These are phyloP conservation scores for Penicillium fuscoglaucum DNA, from an alignment of 2,329 filamentous ascomycete genomes.

Conservation along the genomic window DNA sequence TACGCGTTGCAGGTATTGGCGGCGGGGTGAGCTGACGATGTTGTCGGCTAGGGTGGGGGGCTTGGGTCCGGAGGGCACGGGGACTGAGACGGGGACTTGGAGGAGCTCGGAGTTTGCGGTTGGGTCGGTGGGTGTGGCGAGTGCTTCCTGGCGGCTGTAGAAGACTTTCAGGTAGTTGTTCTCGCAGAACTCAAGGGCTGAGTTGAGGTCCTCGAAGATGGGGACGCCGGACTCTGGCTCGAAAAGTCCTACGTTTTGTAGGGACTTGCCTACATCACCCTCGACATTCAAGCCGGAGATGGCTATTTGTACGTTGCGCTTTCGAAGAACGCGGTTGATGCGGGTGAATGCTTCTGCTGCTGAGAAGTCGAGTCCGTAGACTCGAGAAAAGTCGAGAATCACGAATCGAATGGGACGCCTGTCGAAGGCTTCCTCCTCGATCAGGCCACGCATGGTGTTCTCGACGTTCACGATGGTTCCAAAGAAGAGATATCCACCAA, in stretches of 20 bases:
- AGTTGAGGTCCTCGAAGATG: constrained; percentile 87
- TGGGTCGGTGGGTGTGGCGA: constrained; percentile 24
- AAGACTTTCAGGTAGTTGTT: constrained; percentile 86
- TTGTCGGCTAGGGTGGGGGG: constrained; percentile 48
- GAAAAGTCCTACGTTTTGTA: constrained; percentile 81
- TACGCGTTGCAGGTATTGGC: constrained; percentile 72
- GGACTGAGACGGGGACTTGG: constrained; percentile 31
- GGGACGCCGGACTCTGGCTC: constrained; percentile 71
- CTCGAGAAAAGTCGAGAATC: constrained; percentile 82
- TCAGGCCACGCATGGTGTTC: constrained; percentile 75
- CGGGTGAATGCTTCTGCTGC: constrained; percentile 93
- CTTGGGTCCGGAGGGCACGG: constrained; percentile 15
- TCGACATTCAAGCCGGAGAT: constrained; percentile 79
- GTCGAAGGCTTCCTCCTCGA: constrained; percentile 78
- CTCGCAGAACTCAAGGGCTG: constrained; percentile 89
- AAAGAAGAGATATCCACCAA: constrained; percentile 96
- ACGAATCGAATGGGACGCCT: constrained; percentile 82
- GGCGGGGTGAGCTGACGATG: constrained; percentile 73
- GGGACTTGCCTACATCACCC: constrained; percentile 71
- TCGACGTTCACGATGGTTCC: constrained; percentile 96
- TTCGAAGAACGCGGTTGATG: constrained; percentile 78
- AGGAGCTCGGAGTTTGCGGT: constrained; percentile 8
- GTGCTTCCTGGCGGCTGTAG: constrained; percentile 65
- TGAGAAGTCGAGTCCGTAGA: constrained; percentile 92
- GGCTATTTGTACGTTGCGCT: constrained; percentile 75